A percentile compares a stretch with the other conserved stretches of the same genome.
Conservation (phyloP, 371 early-diverging fungal species). For the Mucor circinelloides region DNA sequence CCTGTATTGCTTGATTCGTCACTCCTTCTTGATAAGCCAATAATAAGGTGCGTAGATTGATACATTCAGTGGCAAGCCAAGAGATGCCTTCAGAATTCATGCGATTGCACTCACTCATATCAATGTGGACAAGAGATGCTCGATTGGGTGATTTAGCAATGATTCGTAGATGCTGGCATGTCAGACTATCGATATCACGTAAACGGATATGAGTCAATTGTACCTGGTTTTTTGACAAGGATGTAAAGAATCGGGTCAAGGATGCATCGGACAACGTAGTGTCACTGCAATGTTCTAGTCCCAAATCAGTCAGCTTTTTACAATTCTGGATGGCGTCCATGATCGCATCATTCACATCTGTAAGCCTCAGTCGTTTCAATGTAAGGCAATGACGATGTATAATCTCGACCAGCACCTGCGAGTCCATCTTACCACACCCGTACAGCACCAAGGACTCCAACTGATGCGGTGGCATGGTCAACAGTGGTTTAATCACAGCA, state of each 20-base stretch:
- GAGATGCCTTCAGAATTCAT: conserved; percentile 28
- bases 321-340: conserved; percentile 36
- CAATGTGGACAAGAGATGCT: conserved; percentile 29
- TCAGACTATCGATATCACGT: conserved; percentile 42
- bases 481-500: conserved; percentile 38
- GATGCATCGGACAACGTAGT: conserved; percentile 21
- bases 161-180: conserved; percentile 30
- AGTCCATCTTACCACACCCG: conserved; percentile 44
- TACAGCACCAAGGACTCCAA: conserved; percentile 40
- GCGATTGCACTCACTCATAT: conserved; percentile 45
- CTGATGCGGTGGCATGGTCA: conserved; percentile 24
- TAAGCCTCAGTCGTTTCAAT: conserved; percentile 34
- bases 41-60: conserved; percentile 21
- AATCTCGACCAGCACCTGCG: conserved; percentile 28
- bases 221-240: neutral
- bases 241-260: conserved; percentile 24
- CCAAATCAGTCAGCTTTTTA: conserved; percentile 28
- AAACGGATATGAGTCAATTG: conserved; percentile 31
- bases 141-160: conserved; percentile 10
- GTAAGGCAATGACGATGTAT: conserved; percentile 34
- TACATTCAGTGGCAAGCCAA: conserved; percentile 31
- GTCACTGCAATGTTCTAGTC: conserved; percentile 44
- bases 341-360: conserved; percentile 41
- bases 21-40: conserved; percentile 45
- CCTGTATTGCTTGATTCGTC: conserved; percentile 40